phyloP scores from a whole-genome alignment of 1,139 yeast genomes.

The Groenewaldozyma auringiensis region DNA sequence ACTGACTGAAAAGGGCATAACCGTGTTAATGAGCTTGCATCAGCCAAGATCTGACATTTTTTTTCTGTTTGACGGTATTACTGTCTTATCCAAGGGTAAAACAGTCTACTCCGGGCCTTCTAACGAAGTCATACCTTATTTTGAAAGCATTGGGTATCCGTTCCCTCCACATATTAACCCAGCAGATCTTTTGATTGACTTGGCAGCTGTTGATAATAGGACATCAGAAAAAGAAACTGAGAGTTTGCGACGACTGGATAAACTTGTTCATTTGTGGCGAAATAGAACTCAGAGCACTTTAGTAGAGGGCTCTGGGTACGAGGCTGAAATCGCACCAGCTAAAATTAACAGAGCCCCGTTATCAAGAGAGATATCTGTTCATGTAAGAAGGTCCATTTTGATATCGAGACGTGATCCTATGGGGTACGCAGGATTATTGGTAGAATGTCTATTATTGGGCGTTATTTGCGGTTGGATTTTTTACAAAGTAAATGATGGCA shows the following conservation, averaged over 20 bases:
- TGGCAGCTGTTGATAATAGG: constrained; percentile 59
- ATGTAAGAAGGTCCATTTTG: constrained; percentile 48
- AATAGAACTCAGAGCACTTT: constrained; percentile 6
- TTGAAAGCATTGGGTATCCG: constrained; percentile 39
- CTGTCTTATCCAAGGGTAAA: constrained; percentile 62
- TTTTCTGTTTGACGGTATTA: constrained; percentile 58
- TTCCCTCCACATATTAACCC: constrained; percentile 47
- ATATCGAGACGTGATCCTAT: constrained; percentile 53
- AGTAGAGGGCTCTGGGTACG: not conserved
- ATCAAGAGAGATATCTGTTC: constrained; percentile 45
- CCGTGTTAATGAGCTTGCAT: constrained; percentile 69
- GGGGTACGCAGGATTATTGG: constrained; percentile 46
- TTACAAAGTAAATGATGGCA: constrained; percentile 45
- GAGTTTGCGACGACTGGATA: constrained; percentile 40
- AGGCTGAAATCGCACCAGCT: not conserved
- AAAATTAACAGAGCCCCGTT: constrained; percentile 24
- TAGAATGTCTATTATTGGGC: constrained; percentile 53
- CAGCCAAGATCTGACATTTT: constrained; percentile 79
- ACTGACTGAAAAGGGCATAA: constrained; percentile 55
- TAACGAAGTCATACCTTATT: constrained; percentile 42
- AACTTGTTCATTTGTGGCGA: constrained; percentile 48
- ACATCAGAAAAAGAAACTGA: constrained; percentile 37
- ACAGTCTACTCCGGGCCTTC: constrained; percentile 53
- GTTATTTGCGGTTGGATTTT: constrained; percentile 70
- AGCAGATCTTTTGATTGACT: constrained; percentile 60